These are phyloP conservation scores for Porcisia hertigi DNA, from an alignment of 208 protist genomes.

Conservation along the genomic window DNA sequence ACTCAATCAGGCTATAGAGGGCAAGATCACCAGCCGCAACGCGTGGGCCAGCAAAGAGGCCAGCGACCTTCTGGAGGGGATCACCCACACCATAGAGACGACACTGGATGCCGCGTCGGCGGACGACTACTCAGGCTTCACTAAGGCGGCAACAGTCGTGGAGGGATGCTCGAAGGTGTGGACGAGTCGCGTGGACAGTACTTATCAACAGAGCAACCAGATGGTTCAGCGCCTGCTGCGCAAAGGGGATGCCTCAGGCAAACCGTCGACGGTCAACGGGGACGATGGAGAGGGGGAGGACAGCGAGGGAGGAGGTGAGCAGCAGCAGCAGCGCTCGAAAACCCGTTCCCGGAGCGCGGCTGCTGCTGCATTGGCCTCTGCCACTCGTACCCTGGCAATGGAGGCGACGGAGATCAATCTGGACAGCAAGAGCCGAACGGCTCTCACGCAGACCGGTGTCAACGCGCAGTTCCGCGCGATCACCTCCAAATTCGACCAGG, in stretches of 20 bases:
- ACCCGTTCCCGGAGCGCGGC: conserved; percentile 25
- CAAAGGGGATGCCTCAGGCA: conserved; percentile 53
- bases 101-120: conserved; percentile 60
- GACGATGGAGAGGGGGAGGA: conserved; percentile 35
- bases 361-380: conserved; percentile 23
- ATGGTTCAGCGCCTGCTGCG: conserved; percentile 88
- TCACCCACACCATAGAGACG: conserved; percentile 86
- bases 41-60: conserved; percentile 89
- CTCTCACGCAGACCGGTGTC: conserved; percentile 73
- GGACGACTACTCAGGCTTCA: conserved; percentile 88
- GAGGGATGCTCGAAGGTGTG: conserved; percentile 93
- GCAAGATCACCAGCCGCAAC: conserved; percentile 91
- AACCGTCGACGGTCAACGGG: conserved; percentile 25
- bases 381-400: conserved; percentile 74
- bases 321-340: conserved; percentile 21
- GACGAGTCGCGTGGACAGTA: conserved; percentile 92
- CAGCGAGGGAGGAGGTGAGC: conserved; percentile 12
- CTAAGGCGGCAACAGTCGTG: conserved; percentile 91
- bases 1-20: conserved; percentile 88
- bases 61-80: conserved; percentile 87
- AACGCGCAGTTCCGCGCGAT: conserved; percentile 90
- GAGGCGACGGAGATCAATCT: conserved; percentile 86
- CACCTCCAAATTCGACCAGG: conserved; percentile 91
- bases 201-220: conserved; percentile 82
- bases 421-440: conserved; percentile 64